Percentiles rank a stretch among this genome's conserved stretches.
These are phyloP conservation scores for Barnettozyma sp. DNA, from an alignment of 805 yeast species.

Conservation along the genomic window DNA sequence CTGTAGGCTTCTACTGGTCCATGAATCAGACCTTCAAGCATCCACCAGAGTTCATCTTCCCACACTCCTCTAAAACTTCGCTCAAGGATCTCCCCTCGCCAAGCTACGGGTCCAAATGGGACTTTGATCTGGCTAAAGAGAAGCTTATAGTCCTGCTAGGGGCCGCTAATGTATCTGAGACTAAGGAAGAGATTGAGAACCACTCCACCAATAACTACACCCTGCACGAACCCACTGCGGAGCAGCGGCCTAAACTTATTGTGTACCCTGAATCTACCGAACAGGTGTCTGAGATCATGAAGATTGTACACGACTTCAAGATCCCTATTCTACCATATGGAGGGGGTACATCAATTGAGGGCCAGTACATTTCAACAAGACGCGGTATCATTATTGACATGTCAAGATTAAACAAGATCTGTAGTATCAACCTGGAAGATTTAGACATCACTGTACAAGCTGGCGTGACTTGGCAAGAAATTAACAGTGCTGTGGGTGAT, in stretches of 20 bases:
- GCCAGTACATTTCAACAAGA: conserved; percentile 55
- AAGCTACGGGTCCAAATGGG: conserved; percentile 23
- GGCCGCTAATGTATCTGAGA: conserved; percentile 20
- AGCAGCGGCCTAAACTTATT: conserved; percentile 42
- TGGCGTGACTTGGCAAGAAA: conserved; percentile 71
- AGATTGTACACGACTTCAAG: conserved; percentile 41
- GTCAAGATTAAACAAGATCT: conserved; percentile 48
- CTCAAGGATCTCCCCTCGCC: conserved; percentile 22
- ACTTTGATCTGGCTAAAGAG: conserved; percentile 22
- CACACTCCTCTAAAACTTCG: conserved; percentile 22
- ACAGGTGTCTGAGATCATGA: conserved; percentile 47
- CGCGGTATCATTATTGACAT: conserved; percentile 58
- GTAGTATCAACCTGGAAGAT: conserved; percentile 52
- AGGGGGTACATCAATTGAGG: conserved; percentile 63
- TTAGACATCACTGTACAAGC: conserved; percentile 67
- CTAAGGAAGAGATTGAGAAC: conserved; percentile 29
- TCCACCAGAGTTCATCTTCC: conserved; percentile 26
- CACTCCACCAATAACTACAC: conserved; percentile 43
- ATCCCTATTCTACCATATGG: conserved; percentile 58
- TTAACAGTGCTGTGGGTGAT: conserved; percentile 42
- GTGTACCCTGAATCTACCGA: conserved; percentile 49
- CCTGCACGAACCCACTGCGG: conserved; percentile 43
- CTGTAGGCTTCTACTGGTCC: conserved; percentile 22
- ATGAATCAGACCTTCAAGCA: conserved; percentile 18
- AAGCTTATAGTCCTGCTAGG: conserved; percentile 24